Percentiles rank a stretch among this genome's conserved stretches.
Conservation (phyloP, 352 stramenopile genomes). For the Globisporangium ultimum region DNA sequence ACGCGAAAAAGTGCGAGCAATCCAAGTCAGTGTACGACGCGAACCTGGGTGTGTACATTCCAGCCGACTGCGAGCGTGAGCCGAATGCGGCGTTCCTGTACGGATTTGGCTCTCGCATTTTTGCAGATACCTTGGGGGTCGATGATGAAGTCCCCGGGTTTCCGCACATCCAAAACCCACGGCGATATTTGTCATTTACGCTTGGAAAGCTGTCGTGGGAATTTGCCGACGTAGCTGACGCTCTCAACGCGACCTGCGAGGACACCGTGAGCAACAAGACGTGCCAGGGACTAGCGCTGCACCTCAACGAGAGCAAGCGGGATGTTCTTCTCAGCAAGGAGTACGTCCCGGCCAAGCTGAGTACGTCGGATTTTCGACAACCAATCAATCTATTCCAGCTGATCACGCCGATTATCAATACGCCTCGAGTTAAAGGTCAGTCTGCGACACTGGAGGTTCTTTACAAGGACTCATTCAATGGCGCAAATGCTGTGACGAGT, state of each 20-base stretch:
- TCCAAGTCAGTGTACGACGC: background rate
- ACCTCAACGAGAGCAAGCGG: conserved; percentile 8
- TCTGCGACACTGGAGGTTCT: conserved; percentile 11
- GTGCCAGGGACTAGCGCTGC: conserved; percentile 27
- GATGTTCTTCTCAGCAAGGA: conserved; percentile 12
- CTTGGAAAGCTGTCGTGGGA: conserved; percentile 40
- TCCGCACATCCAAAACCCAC: conserved; percentile 11
- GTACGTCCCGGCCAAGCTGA: background rate
- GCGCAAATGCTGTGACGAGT: background rate
- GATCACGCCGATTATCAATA: conserved; percentile 6
- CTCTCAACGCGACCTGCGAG: background rate
- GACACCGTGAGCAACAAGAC: background rate
- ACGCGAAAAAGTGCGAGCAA: conserved; percentile 11
- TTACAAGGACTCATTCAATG: background rate
- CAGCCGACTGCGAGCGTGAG: conserved; percentile 11
- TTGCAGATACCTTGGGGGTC: conserved; percentile 6
- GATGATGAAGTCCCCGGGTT: background rate
- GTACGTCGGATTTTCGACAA: conserved; percentile 6
- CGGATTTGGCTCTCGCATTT: conserved; percentile 13
- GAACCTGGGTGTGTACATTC: conserved; percentile 8
- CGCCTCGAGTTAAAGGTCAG: conserved; percentile 4
- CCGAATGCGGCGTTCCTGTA: conserved; percentile 16
- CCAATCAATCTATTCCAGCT: conserved; percentile 17
- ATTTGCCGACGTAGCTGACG: conserved; percentile 19
- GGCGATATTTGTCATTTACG: conserved; percentile 24